Evolutionary conservation across 441 rosid genomes (phyloP), one percentile per base, ranked within the genome.

Genomic region (Erodium trifolium): DNA sequence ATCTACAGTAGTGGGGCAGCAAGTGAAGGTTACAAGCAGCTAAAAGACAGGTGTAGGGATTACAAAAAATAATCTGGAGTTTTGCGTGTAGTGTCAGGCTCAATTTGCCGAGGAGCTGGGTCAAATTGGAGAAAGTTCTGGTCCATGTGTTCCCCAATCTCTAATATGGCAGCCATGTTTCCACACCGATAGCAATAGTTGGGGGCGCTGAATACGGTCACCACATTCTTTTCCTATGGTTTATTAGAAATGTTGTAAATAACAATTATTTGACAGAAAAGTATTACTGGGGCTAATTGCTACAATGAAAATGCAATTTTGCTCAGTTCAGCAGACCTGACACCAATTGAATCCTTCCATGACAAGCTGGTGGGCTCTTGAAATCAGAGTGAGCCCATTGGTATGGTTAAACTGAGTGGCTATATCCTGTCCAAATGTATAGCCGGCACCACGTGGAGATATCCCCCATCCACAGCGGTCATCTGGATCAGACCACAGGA

Each of bases 381-480:
- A 93, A 74, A 93, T 93, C 76, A 93, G 81, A 73, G 82, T 74
- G 68, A 93, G 97, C 43, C 99, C 99, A 69, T 91, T 93, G 12
- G 89, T 88, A 73, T 88, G 93, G 77, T 93, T 91, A 79, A 91
- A 93, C 16, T 87, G 87, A 57, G 74, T 17, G 11, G 99, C 95
- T 69, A 93, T 90, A 74, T 94, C 99, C 79, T 91, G 97, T 68
- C 99, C 99, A 72, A 94, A 94, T 3, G 99, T 93, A 76, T 93
- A 93, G 34, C 99, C 99, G 60, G 99, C 99, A 71, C 99, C 99
- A 57, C 97, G 96, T 6, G 99, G 99, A 66, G 99, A 94, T 76
- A 94, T 91, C 55, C 97, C 99, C 99, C 99, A 94, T 34, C 99
- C 99, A 73, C 99, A 94, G 8, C 99, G 91, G 43, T 94, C 99